These are phyloP conservation scores for Pseudoturritis turrita DNA, from an alignment of 345 rosid genomes.

Conservation along the genomic window DNA sequence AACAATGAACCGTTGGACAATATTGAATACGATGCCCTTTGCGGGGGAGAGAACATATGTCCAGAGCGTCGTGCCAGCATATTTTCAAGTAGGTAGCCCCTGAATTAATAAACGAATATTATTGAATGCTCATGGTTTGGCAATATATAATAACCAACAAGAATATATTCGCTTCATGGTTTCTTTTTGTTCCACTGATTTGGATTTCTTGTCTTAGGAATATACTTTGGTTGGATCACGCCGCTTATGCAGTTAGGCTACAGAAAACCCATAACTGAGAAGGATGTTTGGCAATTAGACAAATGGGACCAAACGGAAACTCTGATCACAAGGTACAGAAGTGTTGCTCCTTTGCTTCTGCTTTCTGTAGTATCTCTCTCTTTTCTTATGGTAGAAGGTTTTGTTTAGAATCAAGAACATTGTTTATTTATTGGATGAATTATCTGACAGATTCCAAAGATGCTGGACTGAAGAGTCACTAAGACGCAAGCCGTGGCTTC, in stretches of 20 bases:
- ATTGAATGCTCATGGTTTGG: background rate
- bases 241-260: constrained; percentile 87
- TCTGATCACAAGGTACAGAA: constrained; percentile 52
- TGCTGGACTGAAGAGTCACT: constrained; percentile 73
- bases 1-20: constrained; percentile 43
- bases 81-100: constrained; percentile 69
- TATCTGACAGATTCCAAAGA: constrained; percentile 56
- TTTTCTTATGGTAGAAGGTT: background rate
- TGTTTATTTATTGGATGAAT: constrained; percentile 3
- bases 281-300: constrained; percentile 90
- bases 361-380: background rate
- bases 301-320: constrained; percentile 91
- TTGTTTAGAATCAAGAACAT: constrained; percentile 1
- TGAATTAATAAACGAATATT: background rate
- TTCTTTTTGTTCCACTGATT: background rate
- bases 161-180: background rate
- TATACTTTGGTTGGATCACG: constrained; percentile 79
- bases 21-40: constrained; percentile 72
- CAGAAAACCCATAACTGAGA: constrained; percentile 81
- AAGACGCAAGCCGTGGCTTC: constrained; percentile 75
- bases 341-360: constrained; percentile 8
- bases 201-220: constrained; percentile 43
- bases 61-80: constrained; percentile 72
- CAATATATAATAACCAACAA: background rate
- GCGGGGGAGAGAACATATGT: constrained; percentile 66